A percentile compares a stretch with the other conserved stretches of the same genome.
Evolutionary conservation across 345 rosid species (phyloP).

Genomic region (Euphorbia pulcherrima): DNA sequence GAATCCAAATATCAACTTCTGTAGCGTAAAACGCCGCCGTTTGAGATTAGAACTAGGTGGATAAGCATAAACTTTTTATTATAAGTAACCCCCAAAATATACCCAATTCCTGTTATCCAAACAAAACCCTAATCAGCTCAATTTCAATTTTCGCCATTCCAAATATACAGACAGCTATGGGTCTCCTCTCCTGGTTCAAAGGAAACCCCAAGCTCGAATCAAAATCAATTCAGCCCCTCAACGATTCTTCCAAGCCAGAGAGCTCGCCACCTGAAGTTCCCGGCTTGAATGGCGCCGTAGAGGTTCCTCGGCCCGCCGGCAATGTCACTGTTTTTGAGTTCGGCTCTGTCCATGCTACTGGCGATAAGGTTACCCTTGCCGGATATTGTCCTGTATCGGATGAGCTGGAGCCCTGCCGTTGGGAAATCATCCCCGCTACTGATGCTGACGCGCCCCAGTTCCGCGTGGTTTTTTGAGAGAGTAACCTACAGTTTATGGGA

Average conservation of each 20-base stretch:
- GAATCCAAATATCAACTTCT: background rate
- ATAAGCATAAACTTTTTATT: too few species aligned
- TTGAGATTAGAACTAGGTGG: too few species aligned
- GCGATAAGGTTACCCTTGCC: slow-evolving; percentile 80
- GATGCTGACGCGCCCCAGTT: slow-evolving; percentile 79
- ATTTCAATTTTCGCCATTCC: background rate
- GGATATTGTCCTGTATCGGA: slow-evolving; percentile 93
- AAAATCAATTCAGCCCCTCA: slow-evolving; percentile 15
- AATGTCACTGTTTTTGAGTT: slow-evolving; percentile 86
- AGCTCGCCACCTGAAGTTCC: slow-evolving; percentile 33
- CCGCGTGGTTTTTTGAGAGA: slow-evolving; percentile 72
- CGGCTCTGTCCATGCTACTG: slow-evolving; percentile 66
- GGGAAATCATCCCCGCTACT: slow-evolving; percentile 74
- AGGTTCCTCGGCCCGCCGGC: slow-evolving; percentile 60
- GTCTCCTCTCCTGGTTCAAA: slow-evolving; percentile 81
- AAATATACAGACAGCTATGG: slow-evolving; percentile 43
- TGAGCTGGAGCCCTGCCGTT: slow-evolving; percentile 89
- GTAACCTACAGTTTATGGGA: background rate
- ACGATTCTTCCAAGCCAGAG: slow-evolving; percentile 14
- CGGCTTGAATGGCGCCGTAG: slow-evolving; percentile 85
- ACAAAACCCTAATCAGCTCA: slow-evolving; percentile 2
- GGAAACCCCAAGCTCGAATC: slow-evolving; percentile 45
- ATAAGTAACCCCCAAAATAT: background rate
- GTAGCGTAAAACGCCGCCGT: too few species aligned
- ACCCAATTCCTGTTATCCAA: background rate